A percentile compares a stretch with the other conserved stretches of the same genome.
Evolutionary conservation across 1,284 basidiomycete species (phyloP).

Genomic region (Malassezia obtusa): DNA sequence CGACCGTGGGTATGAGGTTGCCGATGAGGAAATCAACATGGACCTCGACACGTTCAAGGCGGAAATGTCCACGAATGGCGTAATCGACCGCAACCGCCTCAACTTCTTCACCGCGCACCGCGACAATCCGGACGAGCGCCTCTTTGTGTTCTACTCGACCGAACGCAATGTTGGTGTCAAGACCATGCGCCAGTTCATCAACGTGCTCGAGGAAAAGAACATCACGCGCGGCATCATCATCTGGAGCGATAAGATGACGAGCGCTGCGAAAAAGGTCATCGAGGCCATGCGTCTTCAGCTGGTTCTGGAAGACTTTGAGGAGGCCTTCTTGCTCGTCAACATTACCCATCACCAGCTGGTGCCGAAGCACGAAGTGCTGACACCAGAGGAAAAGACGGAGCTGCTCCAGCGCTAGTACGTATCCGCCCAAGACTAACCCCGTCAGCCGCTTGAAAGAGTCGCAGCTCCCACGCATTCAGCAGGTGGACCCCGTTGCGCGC

Average conservation of each 20-base stretch:
- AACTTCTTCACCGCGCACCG: slow-evolving; percentile 41
- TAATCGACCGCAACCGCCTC: slow-evolving; percentile 38
- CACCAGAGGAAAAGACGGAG: slow-evolving; percentile 72
- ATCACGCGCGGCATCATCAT: slow-evolving; percentile 89
- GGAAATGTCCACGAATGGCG: slow-evolving; percentile 52
- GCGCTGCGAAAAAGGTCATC: slow-evolving; percentile 71
- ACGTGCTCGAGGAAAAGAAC: slow-evolving; percentile 54
- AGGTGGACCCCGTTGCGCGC: slow-evolving; percentile 88
- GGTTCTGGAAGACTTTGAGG: slow-evolving; percentile 88
- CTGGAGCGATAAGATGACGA: slow-evolving; percentile 90
- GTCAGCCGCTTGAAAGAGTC: slow-evolving; percentile 89
- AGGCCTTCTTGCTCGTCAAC: slow-evolving; percentile 91
- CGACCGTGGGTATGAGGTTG: slow-evolving; percentile 73
- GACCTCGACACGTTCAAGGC: slow-evolving; percentile 62
- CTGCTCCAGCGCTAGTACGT: slow-evolving; percentile 87
- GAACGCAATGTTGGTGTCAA: slow-evolving; percentile 45
- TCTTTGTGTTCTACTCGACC: slow-evolving; percentile 76
- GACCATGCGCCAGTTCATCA: slow-evolving; percentile 46
- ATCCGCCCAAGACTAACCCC: not conserved
- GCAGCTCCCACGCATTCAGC: slow-evolving; percentile 89
- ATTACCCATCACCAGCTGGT: slow-evolving; percentile 88
- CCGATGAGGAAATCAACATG: slow-evolving; percentile 81
- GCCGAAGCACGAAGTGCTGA: slow-evolving; percentile 81
- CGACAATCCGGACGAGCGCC: slow-evolving; percentile 59
- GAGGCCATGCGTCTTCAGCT: slow-evolving; percentile 58